A percentile compares a stretch with the other conserved stretches of the same genome.
phyloP scores from a whole-genome alignment of 345 rosid genomes.

The Dipteronia dyeriana region DNA sequence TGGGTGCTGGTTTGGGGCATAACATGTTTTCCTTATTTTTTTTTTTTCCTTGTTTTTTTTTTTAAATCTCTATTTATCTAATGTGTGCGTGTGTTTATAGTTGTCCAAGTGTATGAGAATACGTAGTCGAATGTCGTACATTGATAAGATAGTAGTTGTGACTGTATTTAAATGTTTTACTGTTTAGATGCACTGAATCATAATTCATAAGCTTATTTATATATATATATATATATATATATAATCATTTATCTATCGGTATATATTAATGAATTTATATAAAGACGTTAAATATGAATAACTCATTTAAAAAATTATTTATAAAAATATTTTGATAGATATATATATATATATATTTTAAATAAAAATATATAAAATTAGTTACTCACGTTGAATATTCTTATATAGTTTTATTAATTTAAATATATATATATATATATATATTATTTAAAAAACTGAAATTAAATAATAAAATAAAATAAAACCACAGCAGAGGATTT shows the following conservation, averaged over 20 bases:
- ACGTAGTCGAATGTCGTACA: background rate
- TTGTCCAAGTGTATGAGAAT: background rate
- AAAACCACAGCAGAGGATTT: background rate
- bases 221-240: background rate
- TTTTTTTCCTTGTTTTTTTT: background rate
- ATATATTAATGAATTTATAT: no score
- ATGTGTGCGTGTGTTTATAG: background rate
- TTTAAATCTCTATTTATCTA: background rate
- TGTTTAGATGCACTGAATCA: background rate
- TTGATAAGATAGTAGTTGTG: no score
- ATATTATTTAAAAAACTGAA: background rate
- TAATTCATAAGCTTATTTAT: background rate
- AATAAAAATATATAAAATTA: no score
- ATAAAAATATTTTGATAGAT: no score
- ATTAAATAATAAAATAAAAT: background rate
- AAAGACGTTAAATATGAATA: no score
- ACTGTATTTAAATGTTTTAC: background rate
- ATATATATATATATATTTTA: no score
- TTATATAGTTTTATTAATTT: no score
- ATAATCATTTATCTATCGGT: no score
- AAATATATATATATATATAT: no score
- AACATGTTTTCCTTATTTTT: conserved; percentile 8
- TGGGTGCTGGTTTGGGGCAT: conserved; percentile 19
- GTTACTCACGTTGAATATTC: no score
- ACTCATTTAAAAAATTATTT: no score